Percentiles rank a stretch among this genome's conserved stretches.
phyloP scores from a whole-genome alignment of 306 rosid genomes.

The Crotalaria pallida region DNA sequence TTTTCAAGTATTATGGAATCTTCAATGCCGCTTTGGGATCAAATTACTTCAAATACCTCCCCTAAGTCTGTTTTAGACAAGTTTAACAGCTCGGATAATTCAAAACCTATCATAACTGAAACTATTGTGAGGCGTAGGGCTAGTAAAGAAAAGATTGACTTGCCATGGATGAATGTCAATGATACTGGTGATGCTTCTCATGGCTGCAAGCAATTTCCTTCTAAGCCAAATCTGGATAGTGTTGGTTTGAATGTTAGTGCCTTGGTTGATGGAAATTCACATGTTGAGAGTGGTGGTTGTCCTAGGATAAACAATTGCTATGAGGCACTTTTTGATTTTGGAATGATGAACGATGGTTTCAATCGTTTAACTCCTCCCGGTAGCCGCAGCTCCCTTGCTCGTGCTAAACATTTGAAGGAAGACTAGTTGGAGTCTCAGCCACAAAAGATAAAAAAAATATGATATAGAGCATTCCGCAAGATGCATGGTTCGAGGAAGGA shows the following conservation, averaged over 20 bases:
- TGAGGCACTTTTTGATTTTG: constrained; percentile 8
- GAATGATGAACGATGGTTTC: constrained; percentile 25
- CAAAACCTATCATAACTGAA: not conserved
- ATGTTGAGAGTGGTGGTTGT: not conserved
- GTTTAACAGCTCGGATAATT: constrained; percentile 9
- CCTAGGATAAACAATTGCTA: constrained; percentile 1
- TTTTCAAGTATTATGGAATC: constrained; percentile 38
- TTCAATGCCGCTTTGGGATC: constrained; percentile 14
- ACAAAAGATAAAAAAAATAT: constrained; percentile 32
- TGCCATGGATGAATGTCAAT: constrained; percentile 15
- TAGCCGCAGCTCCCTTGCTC: constrained; percentile 43
- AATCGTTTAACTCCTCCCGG: constrained; percentile 55
- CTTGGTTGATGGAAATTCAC: not conserved
- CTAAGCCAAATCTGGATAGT: constrained; percentile 6
- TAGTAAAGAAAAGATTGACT: not conserved
- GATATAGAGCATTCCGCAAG: constrained; percentile 19
- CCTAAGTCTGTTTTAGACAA: constrained; percentile 70
- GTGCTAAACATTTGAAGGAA: constrained; percentile 38
- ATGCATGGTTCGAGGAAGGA: constrained; percentile 39
- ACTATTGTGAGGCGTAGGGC: not conserved
- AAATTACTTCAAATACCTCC: constrained; percentile 33
- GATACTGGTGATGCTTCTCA: constrained; percentile 17
- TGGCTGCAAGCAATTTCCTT: not conserved
- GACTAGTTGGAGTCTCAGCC: constrained; percentile 13
- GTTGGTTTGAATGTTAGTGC: not conserved